Evolutionary conservation across 2,329 filamentous ascomycete genomes (phyloP).

Genomic region (Iodosphaeria phyllophila): DNA sequence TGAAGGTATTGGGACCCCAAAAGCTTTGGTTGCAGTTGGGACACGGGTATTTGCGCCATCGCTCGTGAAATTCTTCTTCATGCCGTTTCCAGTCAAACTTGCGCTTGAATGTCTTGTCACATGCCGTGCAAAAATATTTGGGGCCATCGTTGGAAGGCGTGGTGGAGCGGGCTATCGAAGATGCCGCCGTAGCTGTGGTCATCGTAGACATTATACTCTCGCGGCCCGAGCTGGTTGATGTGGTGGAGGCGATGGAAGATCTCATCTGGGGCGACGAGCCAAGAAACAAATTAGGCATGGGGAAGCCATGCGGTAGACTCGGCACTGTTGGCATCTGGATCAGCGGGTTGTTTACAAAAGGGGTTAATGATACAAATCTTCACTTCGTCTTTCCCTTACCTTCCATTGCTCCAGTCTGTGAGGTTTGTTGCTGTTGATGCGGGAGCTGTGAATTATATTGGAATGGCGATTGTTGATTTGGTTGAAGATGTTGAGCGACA

Average conservation of each 20-base stretch:
- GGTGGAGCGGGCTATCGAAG: slow-evolving; percentile 6
- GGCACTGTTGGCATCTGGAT: not conserved
- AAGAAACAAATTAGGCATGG: slow-evolving; percentile 10
- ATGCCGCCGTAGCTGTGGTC: slow-evolving; percentile 12
- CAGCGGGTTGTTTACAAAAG: not conserved
- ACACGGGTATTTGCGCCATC: slow-evolving; percentile 48
- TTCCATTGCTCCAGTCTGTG: slow-evolving; percentile 6
- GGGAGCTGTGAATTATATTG: slow-evolving; percentile 4
- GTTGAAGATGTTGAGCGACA: not conserved
- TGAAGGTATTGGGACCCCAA: slow-evolving; percentile 49
- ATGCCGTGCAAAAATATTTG: slow-evolving; percentile 22
- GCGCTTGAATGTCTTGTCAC: slow-evolving; percentile 46
- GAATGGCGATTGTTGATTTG: slow-evolving; percentile 3
- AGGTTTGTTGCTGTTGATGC: slow-evolving; percentile 2
- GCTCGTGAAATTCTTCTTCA: slow-evolving; percentile 51
- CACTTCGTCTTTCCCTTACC: slow-evolving; percentile 4
- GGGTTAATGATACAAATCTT: no score
- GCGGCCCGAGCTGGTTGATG: slow-evolving; percentile 13
- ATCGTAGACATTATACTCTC: slow-evolving; percentile 14
- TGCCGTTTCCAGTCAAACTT: slow-evolving; percentile 55
- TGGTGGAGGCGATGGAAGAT: slow-evolving; percentile 12
- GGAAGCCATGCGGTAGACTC: slow-evolving; percentile 5
- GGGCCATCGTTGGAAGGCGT: slow-evolving; percentile 8
- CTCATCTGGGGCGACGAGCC: slow-evolving; percentile 9
- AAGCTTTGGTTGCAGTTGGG: slow-evolving; percentile 51